phyloP scores from a whole-genome alignment of 1,284 basidiomycete genomes.

The Naganishia sp. region DNA sequence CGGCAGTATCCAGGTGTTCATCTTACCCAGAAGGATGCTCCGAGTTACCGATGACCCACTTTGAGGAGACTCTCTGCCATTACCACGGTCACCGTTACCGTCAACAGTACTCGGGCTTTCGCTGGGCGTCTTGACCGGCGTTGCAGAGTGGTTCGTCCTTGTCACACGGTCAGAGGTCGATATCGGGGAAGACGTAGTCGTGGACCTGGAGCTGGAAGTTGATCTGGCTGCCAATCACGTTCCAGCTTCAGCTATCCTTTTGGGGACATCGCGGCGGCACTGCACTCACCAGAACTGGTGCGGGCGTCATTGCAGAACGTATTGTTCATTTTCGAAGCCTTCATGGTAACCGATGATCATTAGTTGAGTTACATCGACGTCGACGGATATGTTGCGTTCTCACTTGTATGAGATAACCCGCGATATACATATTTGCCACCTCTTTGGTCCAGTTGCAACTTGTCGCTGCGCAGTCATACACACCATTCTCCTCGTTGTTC shows the following conservation, averaged over 20 bases:
- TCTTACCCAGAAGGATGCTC: no score
- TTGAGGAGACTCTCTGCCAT: no score
- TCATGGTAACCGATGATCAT: neutral
- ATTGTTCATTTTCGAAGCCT: conserved; percentile 16
- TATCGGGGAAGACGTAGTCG: neutral
- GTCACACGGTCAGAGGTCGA: neutral
- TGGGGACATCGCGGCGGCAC: no score
- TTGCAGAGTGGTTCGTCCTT: neutral
- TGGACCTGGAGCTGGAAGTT: neutral
- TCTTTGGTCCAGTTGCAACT: conserved; percentile 18
- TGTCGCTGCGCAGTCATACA: conserved; percentile 18
- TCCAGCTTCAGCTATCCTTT: no score
- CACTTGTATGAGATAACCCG: conserved; percentile 19
- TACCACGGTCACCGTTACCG: no score
- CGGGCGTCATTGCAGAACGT: conserved; percentile 2
- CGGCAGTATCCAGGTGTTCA: no score
- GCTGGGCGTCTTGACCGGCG: neutral
- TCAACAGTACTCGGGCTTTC: no score
- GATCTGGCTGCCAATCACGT: neutral
- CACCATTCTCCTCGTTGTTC: conserved; percentile 18
- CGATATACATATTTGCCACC: conserved; percentile 16
- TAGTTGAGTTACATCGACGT: neutral
- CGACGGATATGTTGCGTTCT: neutral
- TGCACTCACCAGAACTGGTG: neutral
- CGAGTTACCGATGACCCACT: no score